Evolutionary conservation across 768 basidiomycete genomes (phyloP), one percentile per base, ranked within the genome.

Genomic region (Suillus alpinus): DNA sequence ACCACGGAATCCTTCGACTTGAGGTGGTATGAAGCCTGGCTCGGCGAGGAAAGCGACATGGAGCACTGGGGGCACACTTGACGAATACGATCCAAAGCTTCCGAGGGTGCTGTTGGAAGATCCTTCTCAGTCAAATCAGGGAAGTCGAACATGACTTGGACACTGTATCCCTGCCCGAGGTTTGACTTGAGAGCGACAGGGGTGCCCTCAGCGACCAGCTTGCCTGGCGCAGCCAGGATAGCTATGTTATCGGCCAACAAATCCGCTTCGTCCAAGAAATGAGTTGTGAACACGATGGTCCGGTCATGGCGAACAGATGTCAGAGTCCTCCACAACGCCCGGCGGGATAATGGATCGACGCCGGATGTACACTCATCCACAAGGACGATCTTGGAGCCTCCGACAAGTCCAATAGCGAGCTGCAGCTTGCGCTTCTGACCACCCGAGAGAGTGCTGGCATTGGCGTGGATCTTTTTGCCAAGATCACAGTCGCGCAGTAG

Each of bases 391-490:
- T 83, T 85, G 0, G 89, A 91, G 1, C 90, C 89, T 5, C 89
- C 89, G 29, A 91, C 77, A 12, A 93, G 76, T 12, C 91, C 91
- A 65, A 91, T 86, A 0, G 91, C 91, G n/a, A 92, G 76, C 66
- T 93, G 91, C 29, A 93, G 74, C 73, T 92, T 92, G 67, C 91
- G 72, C 76, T 92, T 92, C 76, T 93, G 91, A 8, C 91, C 91
- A 1, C 91, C 91, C 51, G 85, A 87, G 39, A 93, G 78, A 1
- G 84, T 87, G 57, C 76, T 76, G 1, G 89, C 85, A 65, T 87
- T 87, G 14, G 84, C 78, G 63, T 86, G 76, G 12, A 89, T 83
- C 72, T 92, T 92, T 59, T 77, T 78, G n/a, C 75, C 83, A 29
- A 93, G 73, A 71, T 92, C 91, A 61, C 91, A 93, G 67, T 91